Base-by-base conservation (phyloP, 371 early-diverging fungal species). In the Lichtheimia ornata region DNA sequence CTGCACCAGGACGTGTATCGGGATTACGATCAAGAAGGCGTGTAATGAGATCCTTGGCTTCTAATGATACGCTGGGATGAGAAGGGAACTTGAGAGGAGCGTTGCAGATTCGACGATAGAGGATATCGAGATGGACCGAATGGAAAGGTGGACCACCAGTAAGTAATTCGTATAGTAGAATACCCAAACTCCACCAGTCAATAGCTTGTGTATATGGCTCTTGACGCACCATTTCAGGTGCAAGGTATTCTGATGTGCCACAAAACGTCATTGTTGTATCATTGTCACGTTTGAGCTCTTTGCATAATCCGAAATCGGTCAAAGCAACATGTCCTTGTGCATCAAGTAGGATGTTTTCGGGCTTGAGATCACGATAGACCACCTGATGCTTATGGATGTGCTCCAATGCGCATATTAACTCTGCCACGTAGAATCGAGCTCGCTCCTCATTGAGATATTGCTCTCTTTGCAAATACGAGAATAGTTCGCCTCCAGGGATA, bases 111-210 rank as follows among this genome's bases (percentile, higher is more conserved):
- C 93, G 92, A 56, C 81, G 76, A 69, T 95, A 96, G 51, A 96
- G 94, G 2, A 79, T 77, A 61, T 94, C 92, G 5, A 92, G 88
- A 4, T 87, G 72, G 4, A 90, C 91, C 56, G 90, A 94, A 61
- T 88, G 89, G 66, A 96, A 96, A 0, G 97, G 97, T 20, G 96
- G 94, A 56, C 85, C 87, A 20, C 95, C 95, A 2, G 82, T 78
- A 61, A 95, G 67, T 65, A 95, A 87, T 77, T 98, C 97, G 74
- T 92, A 99, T 27, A 99, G 88, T 42, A 99, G 79, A 47, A 99
- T 89, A 27, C 99, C 99, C 35, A 99, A 79, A n/a, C 98, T 94
- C 95, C 97, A 99, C 94, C 96, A 96, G 70, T 99, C 99, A 17
- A 94, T 94, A 0, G 88, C 87, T 1, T 60, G 65, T 17, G 82